Evolutionary conservation across 768 basidiomycete genomes (phyloP), one percentile per base, ranked within the genome.

Genomic region (Lactifluus subvellereus): DNA sequence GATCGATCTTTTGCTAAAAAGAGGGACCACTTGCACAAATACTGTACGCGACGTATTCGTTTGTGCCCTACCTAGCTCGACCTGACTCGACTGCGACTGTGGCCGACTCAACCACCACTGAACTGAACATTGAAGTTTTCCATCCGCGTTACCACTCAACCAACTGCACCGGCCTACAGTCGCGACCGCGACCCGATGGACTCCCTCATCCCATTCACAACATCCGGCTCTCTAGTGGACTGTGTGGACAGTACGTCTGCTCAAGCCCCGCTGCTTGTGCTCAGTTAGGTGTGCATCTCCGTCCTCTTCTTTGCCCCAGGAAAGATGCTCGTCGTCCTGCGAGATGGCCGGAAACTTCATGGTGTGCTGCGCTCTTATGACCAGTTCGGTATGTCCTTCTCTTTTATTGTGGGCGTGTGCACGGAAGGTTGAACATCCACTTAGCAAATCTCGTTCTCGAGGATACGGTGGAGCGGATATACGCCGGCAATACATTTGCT

Each of bases 221-320:
- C 97, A 22, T 98, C 95, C 57, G 97, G 97, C 72, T 94, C 96
- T 68, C 85, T 99, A 68, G 91, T 98, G 76, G 97, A 98, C 83
- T 94, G 94, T 76, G 97, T 99, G 79, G 97, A 99, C 88, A 97
- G 97, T 99, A 87, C 88, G 97, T 91, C 83, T 84, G 77, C 79
- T 69, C 65, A 69, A 76, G 71, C 74, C 75, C 74, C 54, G 47
- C 49, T 62, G 59, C 53, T 43, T 53, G 57, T 55, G 48, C 60
- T 61, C 60, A 54, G 52, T 66, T 52, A 64, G 45, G 53, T 54
- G 47, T 53, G 54, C 62, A 64, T 65, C 54, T 35, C 50, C 48
- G 48, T 57, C 32, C 27, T 42, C 14, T 47, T 60, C 35, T 54
- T 38, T 57, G 54, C 62, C 59, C 48, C 71, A 99, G 97, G 98